Evolutionary conservation across 176 grass and related monocot species (phyloP), one percentile per base, ranked within the genome.

Genomic region (Carex myosuroides): DNA sequence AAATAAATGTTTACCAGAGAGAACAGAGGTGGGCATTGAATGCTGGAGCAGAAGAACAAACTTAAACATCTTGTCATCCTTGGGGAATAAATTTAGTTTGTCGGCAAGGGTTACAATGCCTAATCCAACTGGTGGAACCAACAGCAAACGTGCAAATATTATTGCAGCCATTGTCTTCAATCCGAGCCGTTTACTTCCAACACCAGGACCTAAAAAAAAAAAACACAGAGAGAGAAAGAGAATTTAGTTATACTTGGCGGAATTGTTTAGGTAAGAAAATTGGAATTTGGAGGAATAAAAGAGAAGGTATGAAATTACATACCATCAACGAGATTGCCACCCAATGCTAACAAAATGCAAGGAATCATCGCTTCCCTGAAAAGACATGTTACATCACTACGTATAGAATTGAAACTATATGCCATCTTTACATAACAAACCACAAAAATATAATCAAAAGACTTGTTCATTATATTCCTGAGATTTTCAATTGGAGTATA

Each of bases 261-360:
- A 76, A 14, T 76, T 50, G 54, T 30, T 55, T 30, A 30, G 48
- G 24, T 13, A 17, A 32, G 22, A 26, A 11, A 26, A 53, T 3
- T 10, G 20, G 21, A 60, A 60, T 60, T n/a, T 24, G 8, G 60
- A 62, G 60, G 9, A 11, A n/a, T 53, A 75, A 53, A 52, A 44
- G 11, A 13, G n/a, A 44, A 22, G 6, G 33, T 72, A 20, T 21
- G 17, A 41, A 29, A 18, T 82, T 82, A 62, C 85, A 92, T 89
- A 99, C 96, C 96, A 54, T 99, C 93, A 56, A 99, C 88, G 71
- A 99, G 93, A 89, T 99, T 99, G 66, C 96, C 96, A 5, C 96
- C 96, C 78, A 99, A 94, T 67, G 96, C 96, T 78, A 99, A 93
- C 82, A 99, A 95, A 88, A 99, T 99, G 83, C 96, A 99, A 32